These are phyloP conservation scores for Zygoascus sp. DNA, from an alignment of 1,139 yeast species.

Conservation along the genomic window DNA sequence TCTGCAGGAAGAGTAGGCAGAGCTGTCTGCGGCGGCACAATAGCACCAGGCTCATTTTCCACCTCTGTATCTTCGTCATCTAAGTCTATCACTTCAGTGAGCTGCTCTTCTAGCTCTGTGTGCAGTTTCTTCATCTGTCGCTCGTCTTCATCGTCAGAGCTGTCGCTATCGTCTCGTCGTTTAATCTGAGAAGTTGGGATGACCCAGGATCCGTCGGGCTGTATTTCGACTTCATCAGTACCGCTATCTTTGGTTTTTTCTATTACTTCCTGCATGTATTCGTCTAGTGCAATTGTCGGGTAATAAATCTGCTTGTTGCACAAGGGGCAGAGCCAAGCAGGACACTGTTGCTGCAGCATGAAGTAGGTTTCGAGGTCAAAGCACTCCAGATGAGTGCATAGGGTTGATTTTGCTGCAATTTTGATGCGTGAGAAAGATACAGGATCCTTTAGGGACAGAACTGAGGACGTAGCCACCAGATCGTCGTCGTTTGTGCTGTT, in stretches of 20 bases:
- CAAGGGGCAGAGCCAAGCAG: slow-evolving; percentile 43
- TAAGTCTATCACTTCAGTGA: slow-evolving; percentile 7
- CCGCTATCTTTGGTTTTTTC: slow-evolving; percentile 24
- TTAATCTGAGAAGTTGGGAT: slow-evolving; percentile 14
- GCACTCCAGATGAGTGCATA: slow-evolving; percentile 41
- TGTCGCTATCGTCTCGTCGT: neutral
- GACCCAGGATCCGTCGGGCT: slow-evolving; percentile 39
- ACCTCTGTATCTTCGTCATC: slow-evolving; percentile 3
- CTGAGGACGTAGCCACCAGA: slow-evolving; percentile 35
- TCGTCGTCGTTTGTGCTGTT: slow-evolving; percentile 36
- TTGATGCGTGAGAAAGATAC: slow-evolving; percentile 36
- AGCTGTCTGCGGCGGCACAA: too few species aligned
- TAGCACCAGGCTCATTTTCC: neutral
- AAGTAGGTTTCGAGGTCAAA: slow-evolving; percentile 39
- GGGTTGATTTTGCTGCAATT: slow-evolving; percentile 37
- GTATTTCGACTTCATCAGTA: slow-evolving; percentile 34
- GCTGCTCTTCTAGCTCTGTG: slow-evolving; percentile 1
- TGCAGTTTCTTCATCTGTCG: slow-evolving; percentile 6
- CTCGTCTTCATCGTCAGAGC: slow-evolving; percentile 13
- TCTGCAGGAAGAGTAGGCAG: neutral
- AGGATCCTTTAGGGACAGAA: slow-evolving; percentile 38
- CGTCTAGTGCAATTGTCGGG: slow-evolving; percentile 37
- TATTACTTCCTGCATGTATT: slow-evolving; percentile 35
- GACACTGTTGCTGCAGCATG: slow-evolving; percentile 39
- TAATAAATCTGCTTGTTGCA: slow-evolving; percentile 35